Conservation (phyloP, 768 basidiomycete genomes). For the Termitomyces eurrhizus region DNA sequence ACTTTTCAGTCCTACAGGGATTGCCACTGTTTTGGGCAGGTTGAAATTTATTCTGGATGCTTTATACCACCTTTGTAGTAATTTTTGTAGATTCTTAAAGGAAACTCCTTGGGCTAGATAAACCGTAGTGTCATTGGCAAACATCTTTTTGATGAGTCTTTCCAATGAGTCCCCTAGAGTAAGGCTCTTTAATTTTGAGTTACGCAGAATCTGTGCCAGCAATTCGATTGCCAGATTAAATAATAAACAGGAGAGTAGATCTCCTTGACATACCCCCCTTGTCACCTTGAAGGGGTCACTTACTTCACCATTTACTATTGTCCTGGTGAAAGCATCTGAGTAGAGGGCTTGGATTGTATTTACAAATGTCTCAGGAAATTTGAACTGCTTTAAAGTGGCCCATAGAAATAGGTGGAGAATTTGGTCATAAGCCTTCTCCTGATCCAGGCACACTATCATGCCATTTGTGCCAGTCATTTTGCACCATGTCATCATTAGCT, state of each 20-base stretch:
- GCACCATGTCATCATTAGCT: background rate
- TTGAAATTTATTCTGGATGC: conserved; percentile 41
- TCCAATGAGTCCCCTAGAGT: conserved; percentile 27
- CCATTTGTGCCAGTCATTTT: background rate
- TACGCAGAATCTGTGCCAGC: conserved; percentile 33
- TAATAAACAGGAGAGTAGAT: too few relatives aligned
- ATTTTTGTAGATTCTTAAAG: conserved; percentile 15
- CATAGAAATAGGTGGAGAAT: too few relatives aligned
- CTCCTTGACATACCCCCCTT: too few relatives aligned
- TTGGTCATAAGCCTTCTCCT: too few relatives aligned
- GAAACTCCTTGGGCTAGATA: conserved; percentile 27
- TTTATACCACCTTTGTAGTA: conserved; percentile 36
- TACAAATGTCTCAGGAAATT: conserved; percentile 3
- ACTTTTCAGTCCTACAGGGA: conserved; percentile 27
- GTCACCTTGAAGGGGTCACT: background rate
- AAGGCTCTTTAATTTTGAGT: conserved; percentile 13
- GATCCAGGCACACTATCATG: background rate
- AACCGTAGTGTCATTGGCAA: conserved; percentile 33
- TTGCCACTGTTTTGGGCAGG: conserved; percentile 32
- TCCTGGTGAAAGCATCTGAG: background rate
- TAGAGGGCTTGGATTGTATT: conserved; percentile 13
- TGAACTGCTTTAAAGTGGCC: too few relatives aligned
- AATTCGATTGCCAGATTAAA: too few relatives aligned
- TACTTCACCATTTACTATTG: conserved; percentile 9
- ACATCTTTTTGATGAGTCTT: conserved; percentile 34